These are phyloP conservation scores for Stagonosporopsis tanaceti DNA, from an alignment of 2,329 filamentous ascomycete genomes.

Conservation along the genomic window DNA sequence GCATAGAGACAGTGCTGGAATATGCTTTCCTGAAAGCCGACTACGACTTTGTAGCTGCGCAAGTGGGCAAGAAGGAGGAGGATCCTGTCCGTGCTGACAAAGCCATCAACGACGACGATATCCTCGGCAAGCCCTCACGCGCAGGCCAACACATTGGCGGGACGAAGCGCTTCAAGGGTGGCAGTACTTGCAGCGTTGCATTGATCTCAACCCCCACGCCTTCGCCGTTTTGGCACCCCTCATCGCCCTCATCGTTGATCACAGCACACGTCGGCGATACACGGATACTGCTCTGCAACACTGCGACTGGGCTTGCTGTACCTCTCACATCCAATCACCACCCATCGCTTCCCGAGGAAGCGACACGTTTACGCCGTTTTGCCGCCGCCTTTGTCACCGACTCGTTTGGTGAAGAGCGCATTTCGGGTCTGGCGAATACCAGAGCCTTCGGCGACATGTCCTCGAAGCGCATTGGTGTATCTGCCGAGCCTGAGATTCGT, in stretches of 20 bases:
- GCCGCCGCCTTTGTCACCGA: conserved; percentile 89
- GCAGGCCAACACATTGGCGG: conserved; percentile 71
- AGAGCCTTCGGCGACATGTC: conserved; percentile 92
- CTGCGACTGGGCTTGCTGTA: conserved; percentile 78
- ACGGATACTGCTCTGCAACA: conserved; percentile 87
- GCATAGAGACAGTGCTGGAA: conserved; percentile 79
- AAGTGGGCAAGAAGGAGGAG: conserved; percentile 79
- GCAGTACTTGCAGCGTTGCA: conserved; percentile 88
- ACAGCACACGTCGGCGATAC: conserved; percentile 95
- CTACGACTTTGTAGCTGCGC: conserved; percentile 90
- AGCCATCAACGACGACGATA: conserved; percentile 84
- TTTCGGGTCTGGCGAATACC: conserved; percentile 91
- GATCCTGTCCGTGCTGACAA: conserved; percentile 75
- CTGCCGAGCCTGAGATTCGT: conserved; percentile 88
- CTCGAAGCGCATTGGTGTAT: conserved; percentile 91
- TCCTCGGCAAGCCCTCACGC: conserved; percentile 71
- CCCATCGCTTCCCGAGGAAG: conserved; percentile 85
- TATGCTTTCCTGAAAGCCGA: conserved; percentile 96
- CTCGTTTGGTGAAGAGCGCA: conserved; percentile 96
- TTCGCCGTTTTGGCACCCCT: conserved; percentile 93
- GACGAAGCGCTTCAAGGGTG: conserved; percentile 82
- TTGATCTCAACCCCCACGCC: conserved; percentile 92
- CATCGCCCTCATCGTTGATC: conserved; percentile 81
- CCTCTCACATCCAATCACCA: conserved; percentile 92
- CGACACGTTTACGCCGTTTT: conserved; percentile 82